phyloP scores from a whole-genome alignment of 2,329 filamentous ascomycete species.

The Dryadomyces sulphureus region DNA sequence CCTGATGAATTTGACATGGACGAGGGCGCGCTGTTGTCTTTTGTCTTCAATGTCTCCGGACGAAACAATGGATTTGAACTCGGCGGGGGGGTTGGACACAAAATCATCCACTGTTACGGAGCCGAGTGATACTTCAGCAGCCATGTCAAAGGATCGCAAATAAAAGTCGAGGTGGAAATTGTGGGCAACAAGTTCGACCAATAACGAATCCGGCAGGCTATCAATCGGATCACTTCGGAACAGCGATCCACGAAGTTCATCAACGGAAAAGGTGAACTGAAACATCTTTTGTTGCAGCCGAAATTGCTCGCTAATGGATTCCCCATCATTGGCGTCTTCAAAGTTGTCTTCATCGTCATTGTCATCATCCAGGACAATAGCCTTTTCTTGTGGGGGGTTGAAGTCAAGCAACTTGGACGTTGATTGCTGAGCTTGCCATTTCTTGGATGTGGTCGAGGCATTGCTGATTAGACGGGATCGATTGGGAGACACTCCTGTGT shows the following conservation, averaged over 20 bases:
- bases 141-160: constrained; percentile 81
- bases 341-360: constrained; percentile 50
- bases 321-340: constrained; percentile 46
- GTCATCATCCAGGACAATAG: constrained; percentile 46
- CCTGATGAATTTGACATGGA: constrained; percentile 77
- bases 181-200: constrained; percentile 86
- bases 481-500: not conserved
- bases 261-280: constrained; percentile 92
- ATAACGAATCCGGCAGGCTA: constrained; percentile 58
- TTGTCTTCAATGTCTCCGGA: constrained; percentile 62
- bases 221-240: constrained; percentile 74
- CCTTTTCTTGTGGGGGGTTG: constrained; percentile 40
- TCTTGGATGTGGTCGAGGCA: constrained; percentile 28
- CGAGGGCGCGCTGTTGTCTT: constrained; percentile 63
- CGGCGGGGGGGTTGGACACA: constrained; percentile 72
- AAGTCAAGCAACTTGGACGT: constrained; percentile 61
- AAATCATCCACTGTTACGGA: constrained; percentile 88
- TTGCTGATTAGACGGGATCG: constrained; percentile 32
- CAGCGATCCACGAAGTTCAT: constrained; percentile 82
- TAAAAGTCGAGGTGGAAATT: constrained; percentile 79
- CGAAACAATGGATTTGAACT: constrained; percentile 96
- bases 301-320: constrained; percentile 38
- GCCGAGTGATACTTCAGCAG: constrained; percentile 75
- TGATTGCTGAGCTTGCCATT: constrained; percentile 36
- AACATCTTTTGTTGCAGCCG: constrained; percentile 82